phyloP scores from a whole-genome alignment of 176 grass and related monocot genomes.

The Cocos nucifera region DNA sequence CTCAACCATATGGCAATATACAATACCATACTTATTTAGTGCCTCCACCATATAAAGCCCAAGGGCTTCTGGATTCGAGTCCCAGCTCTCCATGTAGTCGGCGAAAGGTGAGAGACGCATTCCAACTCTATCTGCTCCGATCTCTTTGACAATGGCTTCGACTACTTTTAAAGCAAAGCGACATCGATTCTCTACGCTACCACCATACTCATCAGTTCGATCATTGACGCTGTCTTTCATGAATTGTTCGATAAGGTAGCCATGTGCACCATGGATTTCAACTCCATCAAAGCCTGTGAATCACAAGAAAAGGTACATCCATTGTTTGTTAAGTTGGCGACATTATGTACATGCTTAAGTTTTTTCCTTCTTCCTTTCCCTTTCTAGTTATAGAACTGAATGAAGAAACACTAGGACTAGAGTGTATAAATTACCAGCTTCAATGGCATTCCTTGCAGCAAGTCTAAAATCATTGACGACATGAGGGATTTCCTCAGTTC shows the following conservation, averaged over 20 bases:
- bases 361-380: too few relatives aligned
- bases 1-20: slow-evolving; percentile 48
- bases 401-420: not conserved
- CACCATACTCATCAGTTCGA: slow-evolving; percentile 35
- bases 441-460: slow-evolving; percentile 51
- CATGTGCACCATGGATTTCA: slow-evolving; percentile 44
- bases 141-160: slow-evolving; percentile 18
- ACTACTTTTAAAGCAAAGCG: slow-evolving; percentile 43
- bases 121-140: slow-evolving; percentile 30
- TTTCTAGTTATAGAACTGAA: too few relatives aligned
- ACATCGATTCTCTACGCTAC: slow-evolving; percentile 33
- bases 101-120: slow-evolving; percentile 41
- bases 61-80: slow-evolving; percentile 33
- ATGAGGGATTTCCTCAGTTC: slow-evolving; percentile 39
- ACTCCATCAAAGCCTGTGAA: slow-evolving; percentile 50
- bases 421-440: slow-evolving; percentile 36
- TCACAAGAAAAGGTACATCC: not conserved
- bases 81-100: slow-evolving; percentile 16
- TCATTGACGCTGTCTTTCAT: slow-evolving; percentile 39
- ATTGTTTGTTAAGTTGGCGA: too few relatives aligned
- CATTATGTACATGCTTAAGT: too few relatives aligned
- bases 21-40: slow-evolving; percentile 22
- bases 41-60: slow-evolving; percentile 40
- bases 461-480: slow-evolving; percentile 39
- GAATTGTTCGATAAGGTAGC: slow-evolving; percentile 52